Evolutionary conservation across 176 grass and related monocot species (phyloP), one percentile per base, ranked within the genome.

Genomic region (Bonia amplexicaulis): DNA sequence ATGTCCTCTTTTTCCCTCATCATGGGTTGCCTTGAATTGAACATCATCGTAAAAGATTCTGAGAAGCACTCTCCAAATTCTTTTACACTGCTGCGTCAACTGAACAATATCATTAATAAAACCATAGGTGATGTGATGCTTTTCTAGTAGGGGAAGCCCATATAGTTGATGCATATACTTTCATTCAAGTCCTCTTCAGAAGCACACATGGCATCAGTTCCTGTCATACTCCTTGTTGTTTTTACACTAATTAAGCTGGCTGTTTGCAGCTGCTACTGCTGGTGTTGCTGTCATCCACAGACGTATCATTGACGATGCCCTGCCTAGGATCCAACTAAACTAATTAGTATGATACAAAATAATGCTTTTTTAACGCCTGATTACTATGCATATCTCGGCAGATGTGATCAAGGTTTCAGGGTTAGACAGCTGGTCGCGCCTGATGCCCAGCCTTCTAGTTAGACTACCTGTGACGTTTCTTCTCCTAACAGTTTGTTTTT

Each of bases 281-380:
- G 40, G 53, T 16, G 79, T 78, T 77, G 29, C 86, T 88, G 86
- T 71, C 80, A 53, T 78, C 64, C 53, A 82, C 13, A 82, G 49
- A 20, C 78, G 53, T 82, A 77, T 63, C 53, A 58, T 77, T 70
- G 53, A 88, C 65, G 25, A 20, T 12, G 79, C 63, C 62, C 31
- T 40, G 11, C 86, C 52, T 77, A 77, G 52, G 79, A 82, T 20
- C 11, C 71, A 77, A 27, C 37, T 58, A 40, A 76, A 54, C 6
- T 54, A 54, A 61, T 61, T 26, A 61, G 58, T 26, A 12, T 5
- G 9, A 26, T 12, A 12, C 58, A 60, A 60, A 25, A n/a, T 12
- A 26, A 25, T 60, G 9, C 55, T 9, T 60, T 60, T 69, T 5
- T 44, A 9, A 64, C 14, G 15, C 76, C 25, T 22, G 59, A 29